Conservation (phyloP, 352 stramenopile genomes). For the Phytopythium helicoides region DNA sequence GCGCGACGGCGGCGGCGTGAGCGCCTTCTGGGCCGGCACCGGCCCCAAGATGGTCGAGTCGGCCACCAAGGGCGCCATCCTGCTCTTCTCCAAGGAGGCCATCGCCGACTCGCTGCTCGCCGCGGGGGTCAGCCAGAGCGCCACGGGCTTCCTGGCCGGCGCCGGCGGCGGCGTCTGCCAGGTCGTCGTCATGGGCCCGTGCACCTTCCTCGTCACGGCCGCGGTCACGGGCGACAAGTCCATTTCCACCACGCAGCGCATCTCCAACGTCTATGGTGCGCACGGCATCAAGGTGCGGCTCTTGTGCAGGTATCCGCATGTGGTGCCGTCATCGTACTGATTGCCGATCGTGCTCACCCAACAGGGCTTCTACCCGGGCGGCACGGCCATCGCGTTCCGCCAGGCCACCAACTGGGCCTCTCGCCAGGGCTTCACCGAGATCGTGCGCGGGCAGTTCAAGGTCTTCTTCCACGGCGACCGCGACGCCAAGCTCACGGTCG, state of each 20-base stretch:
- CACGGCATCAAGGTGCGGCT: conserved; percentile 68
- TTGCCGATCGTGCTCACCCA: not conserved
- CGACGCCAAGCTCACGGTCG: conserved; percentile 87
- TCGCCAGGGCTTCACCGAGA: conserved; percentile 89
- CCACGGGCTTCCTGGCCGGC: conserved; percentile 80
- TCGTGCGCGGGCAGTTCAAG: conserved; percentile 84
- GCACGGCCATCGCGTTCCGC: conserved; percentile 89
- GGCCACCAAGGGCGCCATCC: conserved; percentile 86
- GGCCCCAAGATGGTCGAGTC: conserved; percentile 92
- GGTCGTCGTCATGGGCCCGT: conserved; percentile 88
- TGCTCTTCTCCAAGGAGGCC: conserved; percentile 89
- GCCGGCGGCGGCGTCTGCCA: conserved; percentile 87
- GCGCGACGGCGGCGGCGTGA: conserved; percentile 73
- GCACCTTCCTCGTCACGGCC: conserved; percentile 89
- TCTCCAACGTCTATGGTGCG: conserved; percentile 79
- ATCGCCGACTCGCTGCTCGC: conserved; percentile 80
- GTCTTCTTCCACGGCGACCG: conserved; percentile 78
- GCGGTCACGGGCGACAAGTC: conserved; percentile 90
- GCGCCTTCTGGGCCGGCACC: conserved; percentile 87
- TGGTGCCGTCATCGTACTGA: too few relatives aligned
- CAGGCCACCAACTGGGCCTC: conserved; percentile 92
- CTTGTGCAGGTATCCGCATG: too few relatives aligned
- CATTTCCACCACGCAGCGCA: conserved; percentile 80
- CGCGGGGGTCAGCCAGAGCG: conserved; percentile 55
- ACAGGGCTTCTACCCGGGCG: conserved; percentile 88